These are phyloP conservation scores for Calendula officinalis DNA, from an alignment of 129 eudicot species.

Conservation along the genomic window DNA sequence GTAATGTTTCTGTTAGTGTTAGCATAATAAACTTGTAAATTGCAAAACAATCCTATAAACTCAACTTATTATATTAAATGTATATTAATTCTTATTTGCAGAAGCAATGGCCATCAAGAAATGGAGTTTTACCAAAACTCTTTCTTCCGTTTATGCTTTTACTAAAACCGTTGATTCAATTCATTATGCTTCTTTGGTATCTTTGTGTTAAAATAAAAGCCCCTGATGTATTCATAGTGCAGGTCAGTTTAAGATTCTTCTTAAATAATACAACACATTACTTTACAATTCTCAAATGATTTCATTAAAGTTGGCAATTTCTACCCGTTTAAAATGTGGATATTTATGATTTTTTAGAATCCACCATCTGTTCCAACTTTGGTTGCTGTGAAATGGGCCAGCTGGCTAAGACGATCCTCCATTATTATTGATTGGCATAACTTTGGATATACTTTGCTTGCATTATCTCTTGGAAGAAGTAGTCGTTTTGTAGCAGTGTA, in stretches of 20 bases:
- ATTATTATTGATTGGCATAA: slow-evolving; percentile 84
- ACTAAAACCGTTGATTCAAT: slow-evolving; percentile 76
- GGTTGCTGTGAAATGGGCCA: slow-evolving; percentile 82
- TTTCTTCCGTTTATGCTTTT: slow-evolving; percentile 67
- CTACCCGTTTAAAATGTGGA: background rate
- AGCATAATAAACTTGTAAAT: background rate
- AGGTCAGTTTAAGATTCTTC: slow-evolving; percentile 48
- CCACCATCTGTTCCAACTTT: slow-evolving; percentile 93
- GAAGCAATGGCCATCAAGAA: slow-evolving; percentile 71
- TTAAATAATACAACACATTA: background rate
- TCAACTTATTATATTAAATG: background rate
- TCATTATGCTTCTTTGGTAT: slow-evolving; percentile 79
- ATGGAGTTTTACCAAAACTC: slow-evolving; percentile 46
- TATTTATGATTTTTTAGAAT: slow-evolving; percentile 47
- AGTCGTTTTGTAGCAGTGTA: slow-evolving; percentile 70
- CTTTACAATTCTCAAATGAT: background rate
- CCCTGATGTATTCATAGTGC: slow-evolving; percentile 84
- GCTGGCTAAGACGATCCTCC: slow-evolving; percentile 68
- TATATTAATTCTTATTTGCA: slow-evolving; percentile 25
- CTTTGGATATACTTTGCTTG: slow-evolving; percentile 81
- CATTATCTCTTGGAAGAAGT: slow-evolving; percentile 78
- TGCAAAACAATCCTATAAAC: slow-evolving; percentile 15
- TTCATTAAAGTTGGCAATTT: background rate
- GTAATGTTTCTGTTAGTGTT: slow-evolving; percentile 31
- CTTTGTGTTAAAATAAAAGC: slow-evolving; percentile 84